Percentiles rank a stretch among this genome's conserved stretches.
These are phyloP conservation scores for Talaromyces thailandensis DNA, from an alignment of 495 filamentous ascomycete genomes.

Conservation along the genomic window DNA sequence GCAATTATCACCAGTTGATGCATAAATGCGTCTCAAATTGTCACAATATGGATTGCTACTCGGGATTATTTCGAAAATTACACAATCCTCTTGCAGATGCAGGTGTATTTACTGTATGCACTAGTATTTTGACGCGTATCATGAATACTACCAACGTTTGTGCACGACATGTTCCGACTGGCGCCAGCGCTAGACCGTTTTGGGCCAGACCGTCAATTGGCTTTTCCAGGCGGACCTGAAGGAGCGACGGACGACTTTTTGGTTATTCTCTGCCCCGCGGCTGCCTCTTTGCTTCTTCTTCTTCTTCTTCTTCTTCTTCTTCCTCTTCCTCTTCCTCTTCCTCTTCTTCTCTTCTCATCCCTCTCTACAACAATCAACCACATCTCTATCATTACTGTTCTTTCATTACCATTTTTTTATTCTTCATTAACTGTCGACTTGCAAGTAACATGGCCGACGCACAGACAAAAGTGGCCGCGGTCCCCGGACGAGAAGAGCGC, in stretches of 20 bases:
- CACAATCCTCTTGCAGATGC: no score
- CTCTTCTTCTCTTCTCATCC: background rate
- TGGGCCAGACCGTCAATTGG: background rate
- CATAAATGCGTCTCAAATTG: background rate
- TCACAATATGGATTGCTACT: background rate
- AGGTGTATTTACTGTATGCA: background rate
- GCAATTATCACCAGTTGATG: background rate
- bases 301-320: background rate
- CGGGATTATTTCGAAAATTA: background rate
- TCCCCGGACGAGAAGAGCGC: background rate
- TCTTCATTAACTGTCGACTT: background rate
- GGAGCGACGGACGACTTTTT: background rate
- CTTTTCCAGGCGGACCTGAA: no score
- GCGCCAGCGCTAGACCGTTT: background rate
- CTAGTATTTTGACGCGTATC: background rate
- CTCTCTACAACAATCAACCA: background rate
- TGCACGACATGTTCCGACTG: background rate
- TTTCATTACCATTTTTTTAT: background rate
- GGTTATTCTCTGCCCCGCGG: background rate
- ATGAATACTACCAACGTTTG: no score
- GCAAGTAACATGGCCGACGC: constrained; percentile 2
- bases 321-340: background rate
- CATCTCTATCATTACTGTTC: background rate
- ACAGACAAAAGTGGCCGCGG: background rate
- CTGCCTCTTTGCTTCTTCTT: background rate